phyloP scores from a whole-genome alignment of 306 rosid species.

The Gastrolobium bilobum region DNA sequence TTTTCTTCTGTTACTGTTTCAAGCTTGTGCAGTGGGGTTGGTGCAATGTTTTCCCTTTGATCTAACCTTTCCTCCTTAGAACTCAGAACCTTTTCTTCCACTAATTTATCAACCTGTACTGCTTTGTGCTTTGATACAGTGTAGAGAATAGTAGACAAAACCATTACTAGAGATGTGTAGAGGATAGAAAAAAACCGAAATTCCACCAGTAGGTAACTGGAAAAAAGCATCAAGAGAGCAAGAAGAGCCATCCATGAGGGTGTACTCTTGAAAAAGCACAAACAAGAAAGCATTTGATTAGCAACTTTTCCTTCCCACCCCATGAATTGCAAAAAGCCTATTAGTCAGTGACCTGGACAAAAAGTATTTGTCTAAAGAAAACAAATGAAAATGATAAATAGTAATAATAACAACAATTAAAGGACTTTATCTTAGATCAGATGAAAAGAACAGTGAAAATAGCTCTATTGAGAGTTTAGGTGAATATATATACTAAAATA shows the following conservation, averaged over 20 bases:
- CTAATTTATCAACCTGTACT: slow-evolving; percentile 40
- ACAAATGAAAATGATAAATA: slow-evolving; percentile 21
- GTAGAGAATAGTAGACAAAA: slow-evolving; percentile 61
- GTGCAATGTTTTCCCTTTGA: slow-evolving; percentile 41
- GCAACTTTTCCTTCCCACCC: slow-evolving; percentile 57
- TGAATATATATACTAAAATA: slow-evolving; percentile 5
- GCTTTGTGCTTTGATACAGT: slow-evolving; percentile 52
- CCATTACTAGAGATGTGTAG: slow-evolving; percentile 54
- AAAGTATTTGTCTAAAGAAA: slow-evolving; percentile 44
- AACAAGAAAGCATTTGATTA: slow-evolving; percentile 67
- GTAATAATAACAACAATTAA: not conserved
- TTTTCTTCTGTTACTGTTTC: slow-evolving; percentile 37
- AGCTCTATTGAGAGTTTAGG: not conserved
- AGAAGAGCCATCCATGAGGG: slow-evolving; percentile 63
- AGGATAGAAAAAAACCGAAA: slow-evolving; percentile 59
- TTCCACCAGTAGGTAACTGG: slow-evolving; percentile 55
- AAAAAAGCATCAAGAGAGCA: slow-evolving; percentile 56
- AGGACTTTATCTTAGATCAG: slow-evolving; percentile 38
- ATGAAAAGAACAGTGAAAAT: slow-evolving; percentile 28
- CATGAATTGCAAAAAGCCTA: slow-evolving; percentile 56
- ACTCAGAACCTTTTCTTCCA: slow-evolving; percentile 41
- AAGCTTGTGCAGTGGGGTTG: slow-evolving; percentile 38
- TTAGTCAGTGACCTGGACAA: slow-evolving; percentile 41
- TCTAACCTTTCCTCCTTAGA: slow-evolving; percentile 33
- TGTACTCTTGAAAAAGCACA: slow-evolving; percentile 65